Conservation (phyloP, 306 rosid genomes). For the Leucaena leucocephala region DNA sequence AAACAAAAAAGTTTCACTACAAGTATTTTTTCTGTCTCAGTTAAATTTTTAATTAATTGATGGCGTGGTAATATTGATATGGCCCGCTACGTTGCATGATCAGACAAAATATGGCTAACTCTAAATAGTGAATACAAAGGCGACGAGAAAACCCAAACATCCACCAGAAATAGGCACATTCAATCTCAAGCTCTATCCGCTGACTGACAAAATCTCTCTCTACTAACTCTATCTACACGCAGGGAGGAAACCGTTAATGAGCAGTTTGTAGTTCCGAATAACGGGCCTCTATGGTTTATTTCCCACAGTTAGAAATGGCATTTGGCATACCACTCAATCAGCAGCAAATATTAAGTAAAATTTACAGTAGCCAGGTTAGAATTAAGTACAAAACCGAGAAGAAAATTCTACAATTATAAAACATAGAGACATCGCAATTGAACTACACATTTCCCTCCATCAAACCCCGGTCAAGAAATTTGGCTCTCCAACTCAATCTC, state of each 20-base stretch:
- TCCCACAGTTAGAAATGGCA: slow-evolving; percentile 33
- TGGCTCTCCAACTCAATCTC: slow-evolving; percentile 48
- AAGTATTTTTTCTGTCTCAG: neutral
- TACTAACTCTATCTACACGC: neutral
- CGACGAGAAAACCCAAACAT: too few relatives aligned
- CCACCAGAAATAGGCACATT: neutral
- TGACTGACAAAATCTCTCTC: neutral
- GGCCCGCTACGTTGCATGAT: neutral
- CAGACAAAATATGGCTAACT: neutral
- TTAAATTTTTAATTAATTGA: too few relatives aligned
- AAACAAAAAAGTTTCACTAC: too few relatives aligned
- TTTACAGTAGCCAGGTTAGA: slow-evolving; percentile 45
- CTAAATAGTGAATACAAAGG: too few relatives aligned
- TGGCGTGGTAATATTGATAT: neutral
- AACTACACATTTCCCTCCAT: slow-evolving; percentile 60
- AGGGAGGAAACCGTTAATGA: neutral
- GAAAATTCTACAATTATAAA: slow-evolving; percentile 57
- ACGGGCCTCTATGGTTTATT: neutral
- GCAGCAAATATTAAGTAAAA: slow-evolving; percentile 36
- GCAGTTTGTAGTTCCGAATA: neutral
- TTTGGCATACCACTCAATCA: slow-evolving; percentile 37
- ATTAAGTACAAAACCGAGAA: slow-evolving; percentile 40
- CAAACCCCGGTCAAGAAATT: slow-evolving; percentile 47
- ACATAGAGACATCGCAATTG: slow-evolving; percentile 52
- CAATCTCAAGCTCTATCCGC: neutral